Evolutionary conservation across 805 yeast species (phyloP).

Genomic region (Yamadazyma phyllophila): DNA sequence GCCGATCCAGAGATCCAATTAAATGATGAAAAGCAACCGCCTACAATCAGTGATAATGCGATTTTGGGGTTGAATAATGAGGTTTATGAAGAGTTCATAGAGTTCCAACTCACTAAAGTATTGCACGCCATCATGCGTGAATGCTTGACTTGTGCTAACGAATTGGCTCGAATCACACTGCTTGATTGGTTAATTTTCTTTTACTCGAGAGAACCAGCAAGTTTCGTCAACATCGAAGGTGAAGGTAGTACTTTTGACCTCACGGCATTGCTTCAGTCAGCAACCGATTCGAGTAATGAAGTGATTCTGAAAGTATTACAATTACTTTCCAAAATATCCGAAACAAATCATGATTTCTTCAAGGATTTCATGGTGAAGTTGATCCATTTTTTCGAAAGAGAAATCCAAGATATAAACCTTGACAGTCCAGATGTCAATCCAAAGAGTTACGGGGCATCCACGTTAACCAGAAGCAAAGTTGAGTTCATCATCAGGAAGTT

Average conservation of each 20-base stretch:
- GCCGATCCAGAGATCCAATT: not conserved
- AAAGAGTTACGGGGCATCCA: constrained; percentile 3
- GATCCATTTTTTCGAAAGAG: constrained; percentile 65
- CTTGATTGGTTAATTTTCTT: constrained; percentile 87
- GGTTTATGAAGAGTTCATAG: constrained; percentile 40
- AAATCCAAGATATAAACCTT: constrained; percentile 26
- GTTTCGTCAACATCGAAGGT: constrained; percentile 15
- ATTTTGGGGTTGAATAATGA: constrained; percentile 45
- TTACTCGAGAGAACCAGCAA: constrained; percentile 26
- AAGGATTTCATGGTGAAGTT: constrained; percentile 71
- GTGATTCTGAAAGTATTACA: constrained; percentile 74
- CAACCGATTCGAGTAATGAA: constrained; percentile 65
- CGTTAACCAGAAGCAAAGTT: constrained; percentile 38
- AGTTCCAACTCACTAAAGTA: constrained; percentile 45
- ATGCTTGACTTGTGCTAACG: constrained; percentile 47
- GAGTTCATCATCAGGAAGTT: constrained; percentile 82
- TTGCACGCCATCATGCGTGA: constrained; percentile 72
- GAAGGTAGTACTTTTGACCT: constrained; percentile 47
- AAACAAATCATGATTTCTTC: constrained; percentile 74
- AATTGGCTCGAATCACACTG: constrained; percentile 77
- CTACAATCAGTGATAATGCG: constrained; percentile 14
- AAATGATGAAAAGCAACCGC: constrained; percentile 5
- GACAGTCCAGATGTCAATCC: constrained; percentile 9
- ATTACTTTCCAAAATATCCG: constrained; percentile 70
- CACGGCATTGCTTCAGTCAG: constrained; percentile 72